Evolutionary conservation across 2,329 filamentous ascomycete genomes (phyloP), one percentile per base, ranked within the genome.

Genomic region (Monosporascus sp.): DNA sequence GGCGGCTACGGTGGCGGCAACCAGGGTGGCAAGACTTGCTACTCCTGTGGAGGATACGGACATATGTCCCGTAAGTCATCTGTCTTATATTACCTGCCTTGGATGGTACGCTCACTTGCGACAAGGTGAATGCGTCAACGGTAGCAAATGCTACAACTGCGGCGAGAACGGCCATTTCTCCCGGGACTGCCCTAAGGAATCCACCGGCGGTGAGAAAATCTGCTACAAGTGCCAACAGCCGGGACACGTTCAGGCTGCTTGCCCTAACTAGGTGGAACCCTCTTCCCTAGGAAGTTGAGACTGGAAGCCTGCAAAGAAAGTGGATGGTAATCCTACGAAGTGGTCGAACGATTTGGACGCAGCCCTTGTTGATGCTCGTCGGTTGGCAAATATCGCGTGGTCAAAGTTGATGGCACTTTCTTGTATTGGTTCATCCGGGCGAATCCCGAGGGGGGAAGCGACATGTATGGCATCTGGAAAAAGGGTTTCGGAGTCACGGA

Each of bases 61-160:
- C 94, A 99, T 80, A 93, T 96, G 88, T 92, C 89, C 70, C 88
- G 92, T 81, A 70, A 68, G 81, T 79, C 14, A 34, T 34, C 5
- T 44, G 22, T 25, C 6, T 25, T 14, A 34, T 18, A 38, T n/a
- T 44, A 11, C n/a, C 37, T 15, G 15, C n/a, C 38, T 11, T 22
- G 42, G 41, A 47, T 51, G 36, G 44, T 50, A 39, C 49, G 48
- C 52, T 64, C 48, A 48, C 48, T 3, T 25, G 5, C 17, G 39
- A 48, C 20, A 53, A 84, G 82, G 83, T 64, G 94, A 97, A 77
- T 99, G 94, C 77, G 95, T 93, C 66, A 95, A 97, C 74, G 94
- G 94, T 68, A 93, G 95, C 81, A 97, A 97, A 82, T 99, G 94
- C 87, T 99, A 97, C 86, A 97, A 97, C 85, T 97, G 94, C 64